Conservation (phyloP, 2,329 filamentous ascomycete genomes). For the Podosphaera xanthii region DNA sequence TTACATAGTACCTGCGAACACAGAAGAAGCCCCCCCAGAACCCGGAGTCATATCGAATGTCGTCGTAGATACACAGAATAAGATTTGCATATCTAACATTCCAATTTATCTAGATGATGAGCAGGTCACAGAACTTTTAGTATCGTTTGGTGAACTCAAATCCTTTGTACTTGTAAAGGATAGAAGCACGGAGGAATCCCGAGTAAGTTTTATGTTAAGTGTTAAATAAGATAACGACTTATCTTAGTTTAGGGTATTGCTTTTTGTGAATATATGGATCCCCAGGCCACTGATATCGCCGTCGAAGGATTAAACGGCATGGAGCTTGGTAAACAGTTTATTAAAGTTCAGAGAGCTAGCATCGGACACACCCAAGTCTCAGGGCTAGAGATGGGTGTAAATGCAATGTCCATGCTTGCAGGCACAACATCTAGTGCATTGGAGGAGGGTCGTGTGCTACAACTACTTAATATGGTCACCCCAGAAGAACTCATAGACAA, state of each 20-base stretch:
- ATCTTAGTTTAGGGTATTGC: slow-evolving; percentile 49
- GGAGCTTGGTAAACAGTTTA: slow-evolving; percentile 66
- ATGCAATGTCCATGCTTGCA: slow-evolving; percentile 92
- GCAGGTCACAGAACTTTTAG: slow-evolving; percentile 73
- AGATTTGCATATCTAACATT: slow-evolving; percentile 81
- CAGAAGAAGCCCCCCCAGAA: slow-evolving; percentile 50
- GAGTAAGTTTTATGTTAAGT: slow-evolving; percentile 31
- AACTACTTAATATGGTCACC: slow-evolving; percentile 96
- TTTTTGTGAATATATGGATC: slow-evolving; percentile 83
- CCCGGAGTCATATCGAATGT: slow-evolving; percentile 55
- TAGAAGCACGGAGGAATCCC: slow-evolving; percentile 59
- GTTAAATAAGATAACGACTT: slow-evolving; percentile 1
- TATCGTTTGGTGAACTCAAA: slow-evolving; percentile 80
- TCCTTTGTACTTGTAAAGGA: slow-evolving; percentile 83
- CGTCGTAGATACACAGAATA: slow-evolving; percentile 83
- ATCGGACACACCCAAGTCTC: slow-evolving; percentile 84
- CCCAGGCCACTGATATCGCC: slow-evolving; percentile 54
- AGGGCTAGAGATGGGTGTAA: slow-evolving; percentile 84
- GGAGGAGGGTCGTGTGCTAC: slow-evolving; percentile 65
- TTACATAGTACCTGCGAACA: slow-evolving; percentile 73
- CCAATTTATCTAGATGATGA: slow-evolving; percentile 74
- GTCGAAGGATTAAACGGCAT: slow-evolving; percentile 83
- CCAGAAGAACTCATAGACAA: slow-evolving; percentile 81
- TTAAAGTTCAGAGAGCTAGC: slow-evolving; percentile 74
- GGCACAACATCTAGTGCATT: slow-evolving; percentile 62